Conservation (phyloP, 148 eudicot genomes). For the Oxyria digyna region DNA sequence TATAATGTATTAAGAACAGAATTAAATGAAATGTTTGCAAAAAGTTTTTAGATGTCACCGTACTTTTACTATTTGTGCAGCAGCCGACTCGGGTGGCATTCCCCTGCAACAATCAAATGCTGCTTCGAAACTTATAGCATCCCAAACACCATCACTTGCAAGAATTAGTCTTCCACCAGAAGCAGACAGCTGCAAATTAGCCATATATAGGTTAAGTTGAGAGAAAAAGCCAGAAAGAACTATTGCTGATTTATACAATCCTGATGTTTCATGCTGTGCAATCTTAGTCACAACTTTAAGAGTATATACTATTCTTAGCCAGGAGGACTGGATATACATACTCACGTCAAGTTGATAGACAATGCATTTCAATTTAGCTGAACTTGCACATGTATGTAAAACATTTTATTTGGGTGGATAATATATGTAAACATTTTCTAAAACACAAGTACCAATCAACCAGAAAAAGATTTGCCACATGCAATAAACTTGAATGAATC, state of each 20-base stretch:
- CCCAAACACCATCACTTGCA: conserved; percentile 98
- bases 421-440: not conserved
- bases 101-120: conserved; percentile 81
- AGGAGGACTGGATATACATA: too few relatives aligned
- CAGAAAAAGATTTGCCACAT: not conserved
- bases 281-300: not conserved
- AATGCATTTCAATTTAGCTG: not conserved
- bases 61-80: conserved; percentile 89
- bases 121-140: conserved; percentile 73
- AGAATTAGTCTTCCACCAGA: conserved; percentile 83
- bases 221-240: not conserved
- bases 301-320: not conserved
- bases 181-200: conserved; percentile 53
- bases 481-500: not conserved
- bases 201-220: not conserved
- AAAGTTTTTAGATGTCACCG: conserved; percentile 1
- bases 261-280: conserved; percentile 1
- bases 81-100: conserved; percentile 79
- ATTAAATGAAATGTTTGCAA: not conserved
- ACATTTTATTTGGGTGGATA: too few relatives aligned
- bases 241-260: not conserved
- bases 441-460: not conserved
- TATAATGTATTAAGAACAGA: not conserved
- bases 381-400: not conserved
- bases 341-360: not conserved